Conservation (phyloP, 208 protist species). For the Trypanosoma vivax region DNA sequence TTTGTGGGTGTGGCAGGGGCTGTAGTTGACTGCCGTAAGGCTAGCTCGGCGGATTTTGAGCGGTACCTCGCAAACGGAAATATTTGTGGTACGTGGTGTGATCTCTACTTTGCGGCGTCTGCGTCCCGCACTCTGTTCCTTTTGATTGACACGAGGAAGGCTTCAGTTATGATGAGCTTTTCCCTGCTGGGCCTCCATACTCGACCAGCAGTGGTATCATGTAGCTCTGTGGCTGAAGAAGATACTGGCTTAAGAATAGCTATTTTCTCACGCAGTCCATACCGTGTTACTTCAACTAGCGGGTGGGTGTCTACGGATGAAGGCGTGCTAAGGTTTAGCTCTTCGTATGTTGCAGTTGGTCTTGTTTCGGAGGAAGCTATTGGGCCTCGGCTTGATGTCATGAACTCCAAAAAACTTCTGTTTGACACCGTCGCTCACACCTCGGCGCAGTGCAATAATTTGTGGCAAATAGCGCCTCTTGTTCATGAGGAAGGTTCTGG, state of each 20-base stretch:
- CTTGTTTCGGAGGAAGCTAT: constrained; percentile 41
- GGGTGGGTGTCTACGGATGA: constrained; percentile 47
- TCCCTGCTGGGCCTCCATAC: constrained; percentile 50
- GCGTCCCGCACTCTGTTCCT: constrained; percentile 40
- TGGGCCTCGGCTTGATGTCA: constrained; percentile 9
- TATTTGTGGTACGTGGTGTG: constrained; percentile 81
- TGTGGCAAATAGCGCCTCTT: constrained; percentile 44
- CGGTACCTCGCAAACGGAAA: constrained; percentile 45
- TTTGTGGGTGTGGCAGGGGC: constrained; percentile 77
- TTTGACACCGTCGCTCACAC: constrained; percentile 12
- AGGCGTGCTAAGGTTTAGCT: constrained; percentile 37
- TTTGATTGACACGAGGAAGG: constrained; percentile 55
- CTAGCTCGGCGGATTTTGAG: constrained; percentile 53
- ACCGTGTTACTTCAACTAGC: constrained; percentile 33
- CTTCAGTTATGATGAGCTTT: constrained; percentile 55
- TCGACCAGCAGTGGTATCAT: constrained; percentile 60
- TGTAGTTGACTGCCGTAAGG: constrained; percentile 27
- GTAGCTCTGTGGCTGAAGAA: constrained; percentile 33
- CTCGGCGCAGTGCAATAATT: constrained; percentile 1
- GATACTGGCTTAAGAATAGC: constrained; percentile 39
- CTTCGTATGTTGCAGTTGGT: constrained; percentile 51
- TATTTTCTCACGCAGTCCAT: constrained; percentile 65
- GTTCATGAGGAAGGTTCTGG: constrained; percentile 25
- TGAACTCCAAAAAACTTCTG: constrained; percentile 15
- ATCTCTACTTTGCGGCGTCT: constrained; percentile 44